phyloP scores from a whole-genome alignment of 2,329 filamentous ascomycete genomes.

The Penicillium freii region DNA sequence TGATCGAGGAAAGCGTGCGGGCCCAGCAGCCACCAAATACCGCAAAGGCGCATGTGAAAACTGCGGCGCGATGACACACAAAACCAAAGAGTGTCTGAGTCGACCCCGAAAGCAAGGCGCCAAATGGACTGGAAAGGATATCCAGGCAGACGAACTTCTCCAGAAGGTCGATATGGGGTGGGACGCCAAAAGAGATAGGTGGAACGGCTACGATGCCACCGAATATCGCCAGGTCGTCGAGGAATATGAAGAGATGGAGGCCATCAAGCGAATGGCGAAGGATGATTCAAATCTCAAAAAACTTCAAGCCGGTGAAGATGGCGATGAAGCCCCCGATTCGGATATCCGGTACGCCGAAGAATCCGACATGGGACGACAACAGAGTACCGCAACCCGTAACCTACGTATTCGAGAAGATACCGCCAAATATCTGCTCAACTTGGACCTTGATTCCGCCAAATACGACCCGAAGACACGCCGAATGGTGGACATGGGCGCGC shows the following conservation, averaged over 20 bases:
- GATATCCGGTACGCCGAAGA: slow-evolving; percentile 80
- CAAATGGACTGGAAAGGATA: slow-evolving; percentile 87
- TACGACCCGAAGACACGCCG: slow-evolving; percentile 96
- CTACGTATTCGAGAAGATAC: slow-evolving; percentile 93
- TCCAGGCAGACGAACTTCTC: slow-evolving; percentile 84
- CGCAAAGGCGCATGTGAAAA: slow-evolving; percentile 98
- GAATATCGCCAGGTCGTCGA: slow-evolving; percentile 87
- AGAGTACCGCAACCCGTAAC: slow-evolving; percentile 86
- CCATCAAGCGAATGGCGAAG: slow-evolving; percentile 60
- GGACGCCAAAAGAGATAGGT: slow-evolving; percentile 96
- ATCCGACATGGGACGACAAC: slow-evolving; percentile 92
- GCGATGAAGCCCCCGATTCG: slow-evolving; percentile 41
- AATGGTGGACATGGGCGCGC: slow-evolving; percentile 82
- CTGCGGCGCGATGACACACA: slow-evolving; percentile 95
- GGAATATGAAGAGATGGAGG: slow-evolving; percentile 83
- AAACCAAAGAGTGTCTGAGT: slow-evolving; percentile 88
- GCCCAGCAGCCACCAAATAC: slow-evolving; percentile 90
- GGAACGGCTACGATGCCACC: slow-evolving; percentile 93
- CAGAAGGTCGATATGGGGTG: slow-evolving; percentile 85
- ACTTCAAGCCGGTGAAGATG: slow-evolving; percentile 55
- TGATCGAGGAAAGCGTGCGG: slow-evolving; percentile 78
- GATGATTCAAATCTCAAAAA: slow-evolving; percentile 53
- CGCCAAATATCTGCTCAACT: slow-evolving; percentile 90
- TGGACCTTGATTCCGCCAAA: slow-evolving; percentile 93
- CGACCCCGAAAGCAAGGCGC: slow-evolving; percentile 86